phyloP scores from a whole-genome alignment of 2,329 filamentous ascomycete species.

The Stagonosporopsis cucurbitacearum region DNA sequence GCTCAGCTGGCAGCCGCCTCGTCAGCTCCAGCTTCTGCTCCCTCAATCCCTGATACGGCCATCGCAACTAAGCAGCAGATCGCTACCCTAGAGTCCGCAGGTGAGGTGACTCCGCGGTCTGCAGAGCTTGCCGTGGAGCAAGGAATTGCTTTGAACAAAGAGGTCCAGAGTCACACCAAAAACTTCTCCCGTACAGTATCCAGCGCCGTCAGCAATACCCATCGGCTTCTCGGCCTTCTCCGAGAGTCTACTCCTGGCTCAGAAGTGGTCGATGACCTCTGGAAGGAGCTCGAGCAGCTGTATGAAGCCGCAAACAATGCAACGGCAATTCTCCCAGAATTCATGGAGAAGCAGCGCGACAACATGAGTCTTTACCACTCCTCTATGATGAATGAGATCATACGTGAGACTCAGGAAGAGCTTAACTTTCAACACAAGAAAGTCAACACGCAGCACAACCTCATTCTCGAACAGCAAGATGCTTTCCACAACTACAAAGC shows the following conservation, averaged over 20 bases:
- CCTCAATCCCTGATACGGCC: slow-evolving; percentile 10
- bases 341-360: slow-evolving; percentile 39
- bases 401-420: slow-evolving; percentile 33
- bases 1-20: slow-evolving; percentile 14
- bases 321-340: slow-evolving; percentile 29
- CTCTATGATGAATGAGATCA: slow-evolving; percentile 33
- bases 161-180: slow-evolving; percentile 29
- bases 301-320: slow-evolving; percentile 26
- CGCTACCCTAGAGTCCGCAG: slow-evolving; percentile 11
- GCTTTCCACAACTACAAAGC: slow-evolving; percentile 34
- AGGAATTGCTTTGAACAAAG: slow-evolving; percentile 25
- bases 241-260: slow-evolving; percentile 25
- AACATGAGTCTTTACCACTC: slow-evolving; percentile 35
- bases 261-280: slow-evolving; percentile 29
- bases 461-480: slow-evolving; percentile 40
- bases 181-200: slow-evolving; percentile 29
- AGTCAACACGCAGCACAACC: slow-evolving; percentile 33
- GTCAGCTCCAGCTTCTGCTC: slow-evolving; percentile 1
- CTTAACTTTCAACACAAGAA: slow-evolving; percentile 38
- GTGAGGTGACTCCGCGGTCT: slow-evolving; percentile 3
- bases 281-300: slow-evolving; percentile 37
- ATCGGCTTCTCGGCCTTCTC: slow-evolving; percentile 32
- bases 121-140: slow-evolving; percentile 35
- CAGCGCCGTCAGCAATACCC: slow-evolving; percentile 25
- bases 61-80: slow-evolving; percentile 38